phyloP scores from a whole-genome alignment of 129 eudicot genomes.

The Silybum marianum region DNA sequence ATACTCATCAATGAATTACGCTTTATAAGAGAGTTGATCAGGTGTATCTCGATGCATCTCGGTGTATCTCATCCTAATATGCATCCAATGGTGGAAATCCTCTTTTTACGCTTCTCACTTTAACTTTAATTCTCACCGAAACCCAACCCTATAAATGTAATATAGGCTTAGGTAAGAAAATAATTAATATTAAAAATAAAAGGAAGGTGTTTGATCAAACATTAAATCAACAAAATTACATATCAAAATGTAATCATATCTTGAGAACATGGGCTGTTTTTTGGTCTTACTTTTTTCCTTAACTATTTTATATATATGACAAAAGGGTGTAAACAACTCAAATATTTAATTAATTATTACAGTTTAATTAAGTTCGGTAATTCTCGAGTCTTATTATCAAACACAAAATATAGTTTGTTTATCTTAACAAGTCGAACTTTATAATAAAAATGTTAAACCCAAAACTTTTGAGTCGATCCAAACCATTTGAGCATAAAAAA shows the following conservation, averaged over 20 bases:
- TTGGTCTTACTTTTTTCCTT: neutral
- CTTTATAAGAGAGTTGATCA: no score
- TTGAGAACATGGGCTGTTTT: constrained; percentile 23
- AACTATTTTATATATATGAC: neutral
- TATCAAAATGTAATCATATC: constrained; percentile 21
- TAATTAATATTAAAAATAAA: neutral
- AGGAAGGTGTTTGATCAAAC: constrained; percentile 1
- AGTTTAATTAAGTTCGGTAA: neutral
- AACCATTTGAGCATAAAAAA: neutral
- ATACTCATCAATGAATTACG: no score
- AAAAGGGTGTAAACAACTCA: neutral
- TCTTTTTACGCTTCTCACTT: no score
- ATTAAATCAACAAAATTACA: neutral
- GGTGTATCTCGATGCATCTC: no score
- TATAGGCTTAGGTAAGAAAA: neutral
- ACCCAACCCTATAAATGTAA: neutral
- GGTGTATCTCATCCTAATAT: no score
- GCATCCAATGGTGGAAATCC: no score
- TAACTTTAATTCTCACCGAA: no score
- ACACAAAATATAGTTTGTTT: neutral
- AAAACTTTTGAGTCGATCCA: neutral
- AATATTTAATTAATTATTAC: neutral
- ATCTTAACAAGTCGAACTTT: neutral
- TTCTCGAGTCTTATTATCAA: neutral
- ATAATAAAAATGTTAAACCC: neutral